These are phyloP conservation scores for Firmiana major DNA, from an alignment of 345 rosid genomes.

Conservation along the genomic window DNA sequence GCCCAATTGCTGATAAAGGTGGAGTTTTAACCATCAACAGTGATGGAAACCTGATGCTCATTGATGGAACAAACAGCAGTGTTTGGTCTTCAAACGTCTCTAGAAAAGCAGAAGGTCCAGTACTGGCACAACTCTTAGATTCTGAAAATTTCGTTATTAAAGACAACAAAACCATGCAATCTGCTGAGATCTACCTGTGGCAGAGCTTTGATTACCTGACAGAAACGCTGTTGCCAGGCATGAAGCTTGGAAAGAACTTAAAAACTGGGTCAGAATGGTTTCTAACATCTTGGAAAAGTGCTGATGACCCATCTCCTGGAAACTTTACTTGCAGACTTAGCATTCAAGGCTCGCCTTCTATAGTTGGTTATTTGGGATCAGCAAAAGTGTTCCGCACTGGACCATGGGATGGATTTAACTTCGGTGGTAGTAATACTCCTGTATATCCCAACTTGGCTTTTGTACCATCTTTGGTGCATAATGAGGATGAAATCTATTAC, in stretches of 20 bases:
- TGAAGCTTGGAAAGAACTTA: background rate
- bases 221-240: background rate
- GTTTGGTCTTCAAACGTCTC: background rate
- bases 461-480: too few species aligned
- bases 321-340: too few species aligned
- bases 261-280: background rate
- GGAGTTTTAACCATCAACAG: background rate
- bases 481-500: too few species aligned
- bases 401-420: conserved; percentile 32
- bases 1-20: background rate
- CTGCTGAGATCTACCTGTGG: conserved; percentile 11
- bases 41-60: background rate
- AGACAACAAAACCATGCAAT: background rate
- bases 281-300: conserved; percentile 37
- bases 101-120: background rate
- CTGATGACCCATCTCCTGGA: conserved; percentile 23
- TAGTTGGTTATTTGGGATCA: conserved; percentile 9
- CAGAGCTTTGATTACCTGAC: conserved; percentile 15
- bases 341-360: too few species aligned
- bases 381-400: conserved; percentile 19
- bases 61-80: background rate
- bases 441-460: too few species aligned
- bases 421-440: conserved; percentile 12
- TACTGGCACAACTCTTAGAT: background rate
- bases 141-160: too few species aligned